A percentile compares a stretch with the other conserved stretches of the same genome.
These are phyloP conservation scores for Fusarium compactum DNA, from an alignment of 2,329 filamentous ascomycete species.

Conservation along the genomic window DNA sequence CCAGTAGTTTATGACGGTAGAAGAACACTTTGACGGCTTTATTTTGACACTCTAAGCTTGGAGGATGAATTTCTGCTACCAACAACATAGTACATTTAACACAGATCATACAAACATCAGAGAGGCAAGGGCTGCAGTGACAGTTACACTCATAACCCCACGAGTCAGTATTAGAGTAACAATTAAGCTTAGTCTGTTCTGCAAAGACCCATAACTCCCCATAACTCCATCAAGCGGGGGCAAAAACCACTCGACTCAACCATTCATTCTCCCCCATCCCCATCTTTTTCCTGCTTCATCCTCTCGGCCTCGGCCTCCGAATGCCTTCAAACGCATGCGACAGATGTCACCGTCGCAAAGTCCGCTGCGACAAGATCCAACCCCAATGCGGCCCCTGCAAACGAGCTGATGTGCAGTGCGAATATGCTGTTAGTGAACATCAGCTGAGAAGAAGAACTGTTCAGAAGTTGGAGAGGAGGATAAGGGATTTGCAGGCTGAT, in stretches of 20 bases:
- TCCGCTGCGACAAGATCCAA: conserved; percentile 55
- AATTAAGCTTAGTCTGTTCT: conserved; percentile 25
- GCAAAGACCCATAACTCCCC: conserved; percentile 16
- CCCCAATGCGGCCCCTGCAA: conserved; percentile 54
- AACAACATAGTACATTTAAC: too few species aligned
- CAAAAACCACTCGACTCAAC: neutral
- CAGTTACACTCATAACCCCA: too few species aligned
- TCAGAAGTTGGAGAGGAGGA: conserved; percentile 52
- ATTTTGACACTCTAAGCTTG: too few species aligned
- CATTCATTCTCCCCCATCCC: neutral
- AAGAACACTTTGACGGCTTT: too few species aligned
- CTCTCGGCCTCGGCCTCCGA: conserved; percentile 38
- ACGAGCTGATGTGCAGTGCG: conserved; percentile 51
- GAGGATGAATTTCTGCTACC: too few species aligned
- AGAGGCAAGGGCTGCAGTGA: too few species aligned
- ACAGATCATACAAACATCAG: neutral
- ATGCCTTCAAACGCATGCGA: conserved; percentile 52
- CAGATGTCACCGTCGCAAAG: conserved; percentile 57
- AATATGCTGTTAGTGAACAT: conserved; percentile 51
- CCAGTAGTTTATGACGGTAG: too few species aligned
- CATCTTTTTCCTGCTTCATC: neutral
- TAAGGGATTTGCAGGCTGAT: conserved; percentile 50
- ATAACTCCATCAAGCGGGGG: conserved; percentile 29
- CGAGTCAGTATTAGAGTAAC: conserved; percentile 34
- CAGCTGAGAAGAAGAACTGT: conserved; percentile 49